Conservation (phyloP, 139 green algal genomes). For the Pseudopediastrum boryanum region DNA sequence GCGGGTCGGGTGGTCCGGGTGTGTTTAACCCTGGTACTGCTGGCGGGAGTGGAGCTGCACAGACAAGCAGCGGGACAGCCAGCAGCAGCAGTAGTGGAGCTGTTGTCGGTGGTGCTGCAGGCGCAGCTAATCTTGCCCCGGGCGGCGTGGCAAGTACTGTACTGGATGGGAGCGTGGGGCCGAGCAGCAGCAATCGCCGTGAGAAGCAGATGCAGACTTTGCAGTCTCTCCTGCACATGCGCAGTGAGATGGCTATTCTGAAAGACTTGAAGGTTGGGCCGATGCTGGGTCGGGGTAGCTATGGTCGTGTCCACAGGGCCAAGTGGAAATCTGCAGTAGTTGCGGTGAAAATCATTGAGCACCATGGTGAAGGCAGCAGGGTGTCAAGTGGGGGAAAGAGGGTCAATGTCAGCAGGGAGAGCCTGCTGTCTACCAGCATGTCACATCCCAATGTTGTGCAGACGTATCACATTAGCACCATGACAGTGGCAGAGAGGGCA, state of each 20-base stretch:
- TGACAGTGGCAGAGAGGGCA: conserved; percentile 7
- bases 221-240: not conserved
- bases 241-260: not conserved
- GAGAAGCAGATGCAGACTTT: too few relatives aligned
- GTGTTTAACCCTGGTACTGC: too few relatives aligned
- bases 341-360: conserved; percentile 30
- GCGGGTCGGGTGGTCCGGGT: too few relatives aligned
- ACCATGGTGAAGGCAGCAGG: not conserved
- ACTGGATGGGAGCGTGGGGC: too few relatives aligned
- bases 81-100: too few relatives aligned
- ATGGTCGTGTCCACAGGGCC: not conserved
- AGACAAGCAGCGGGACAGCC: too few relatives aligned
- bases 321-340: conserved; percentile 17
- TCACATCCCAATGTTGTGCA: conserved; percentile 25
- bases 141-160: too few relatives aligned
- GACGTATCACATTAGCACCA: conserved; percentile 18
- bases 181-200: too few relatives aligned
- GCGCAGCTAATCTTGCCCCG: too few relatives aligned
- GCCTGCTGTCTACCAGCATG: conserved; percentile 14
- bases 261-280: not conserved
- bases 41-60: too few relatives aligned
- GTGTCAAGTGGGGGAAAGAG: conserved; percentile 5
- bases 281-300: not conserved
- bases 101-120: too few relatives aligned
- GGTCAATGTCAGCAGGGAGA: conserved; percentile 10